Evolutionary conservation across 441 rosid genomes (phyloP).

Genomic region (Corymbia citriodora): DNA sequence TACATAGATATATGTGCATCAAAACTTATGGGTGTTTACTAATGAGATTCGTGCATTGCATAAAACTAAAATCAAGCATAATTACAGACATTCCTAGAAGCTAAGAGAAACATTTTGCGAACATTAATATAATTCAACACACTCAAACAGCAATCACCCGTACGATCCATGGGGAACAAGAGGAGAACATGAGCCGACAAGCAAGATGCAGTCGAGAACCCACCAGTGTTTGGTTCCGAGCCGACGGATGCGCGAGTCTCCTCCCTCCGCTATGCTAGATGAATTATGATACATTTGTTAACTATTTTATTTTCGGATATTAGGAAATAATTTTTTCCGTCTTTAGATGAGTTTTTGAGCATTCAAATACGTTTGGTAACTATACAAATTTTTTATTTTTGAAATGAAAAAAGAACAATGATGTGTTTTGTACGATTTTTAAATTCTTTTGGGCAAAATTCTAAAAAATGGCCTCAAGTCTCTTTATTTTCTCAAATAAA

Average conservation of each 20-base stretch:
- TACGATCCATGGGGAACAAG: background rate
- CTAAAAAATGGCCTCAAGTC: too few relatives aligned
- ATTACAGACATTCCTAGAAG: too few relatives aligned
- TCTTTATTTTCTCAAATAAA: too few relatives aligned
- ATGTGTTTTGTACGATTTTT: too few relatives aligned
- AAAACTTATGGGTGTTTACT: background rate
- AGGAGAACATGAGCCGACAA: background rate
- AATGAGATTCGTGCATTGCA: background rate
- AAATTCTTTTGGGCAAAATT: too few relatives aligned
- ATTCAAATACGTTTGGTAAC: too few relatives aligned
- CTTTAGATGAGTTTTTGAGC: too few relatives aligned
- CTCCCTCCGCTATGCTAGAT: conserved; percentile 46
- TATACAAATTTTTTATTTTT: too few relatives aligned
- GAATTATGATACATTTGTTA: conserved; percentile 3
- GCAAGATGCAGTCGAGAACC: background rate
- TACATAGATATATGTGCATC: background rate
- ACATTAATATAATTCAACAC: background rate
- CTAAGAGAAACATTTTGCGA: too few relatives aligned
- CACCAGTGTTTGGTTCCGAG: background rate
- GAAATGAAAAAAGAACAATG: too few relatives aligned
- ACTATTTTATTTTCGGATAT: too few relatives aligned
- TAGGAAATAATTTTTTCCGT: too few relatives aligned
- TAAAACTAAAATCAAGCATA: background rate
- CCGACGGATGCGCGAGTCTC: background rate
- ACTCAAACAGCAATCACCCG: background rate